Percentiles rank a stretch among this genome's conserved stretches.
phyloP scores from a whole-genome alignment of 345 rosid species.

The Mangifera indica region DNA sequence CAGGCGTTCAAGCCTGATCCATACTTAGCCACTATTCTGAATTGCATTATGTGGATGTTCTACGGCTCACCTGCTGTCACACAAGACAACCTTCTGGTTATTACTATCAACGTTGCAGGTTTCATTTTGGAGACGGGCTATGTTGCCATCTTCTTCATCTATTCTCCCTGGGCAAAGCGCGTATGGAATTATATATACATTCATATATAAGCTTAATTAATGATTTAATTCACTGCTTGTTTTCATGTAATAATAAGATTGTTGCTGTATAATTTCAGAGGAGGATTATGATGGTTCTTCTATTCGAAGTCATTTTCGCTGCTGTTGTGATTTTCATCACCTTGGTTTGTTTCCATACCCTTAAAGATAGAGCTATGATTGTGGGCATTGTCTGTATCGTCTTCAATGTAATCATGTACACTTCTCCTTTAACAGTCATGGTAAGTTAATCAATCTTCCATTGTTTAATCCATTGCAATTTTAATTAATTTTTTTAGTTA shows the following conservation, averaged over 20 bases:
- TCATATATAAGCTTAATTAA: too few relatives aligned
- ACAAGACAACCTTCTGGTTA: constrained; percentile 52
- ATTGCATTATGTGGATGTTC: constrained; percentile 69
- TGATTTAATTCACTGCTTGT: too few relatives aligned
- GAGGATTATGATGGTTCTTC: constrained; percentile 26
- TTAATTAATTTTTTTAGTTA: background rate
- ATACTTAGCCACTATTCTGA: constrained; percentile 64
- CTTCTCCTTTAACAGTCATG: constrained; percentile 72
- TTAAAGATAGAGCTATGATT: constrained; percentile 41
- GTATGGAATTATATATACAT: constrained; percentile 28
- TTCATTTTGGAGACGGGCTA: constrained; percentile 51
- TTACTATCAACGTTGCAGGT: constrained; percentile 66
- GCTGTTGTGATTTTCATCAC: constrained; percentile 37
- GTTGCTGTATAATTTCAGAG: constrained; percentile 24
- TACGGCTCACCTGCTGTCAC: constrained; percentile 70
- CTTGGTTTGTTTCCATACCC: constrained; percentile 36
- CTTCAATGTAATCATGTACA: constrained; percentile 57
- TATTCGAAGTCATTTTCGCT: constrained; percentile 48
- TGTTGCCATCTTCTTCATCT: constrained; percentile 48
- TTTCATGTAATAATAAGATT: too few relatives aligned
- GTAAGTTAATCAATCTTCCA: background rate
- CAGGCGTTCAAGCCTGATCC: constrained; percentile 69
- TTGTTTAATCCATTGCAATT: background rate
- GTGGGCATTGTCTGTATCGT: constrained; percentile 43
- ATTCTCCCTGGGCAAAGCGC: constrained; percentile 32